Percentiles rank a stretch among this genome's conserved stretches.
phyloP scores from a whole-genome alignment of 2,329 filamentous ascomycete species.

The Aspergillus puulaauensis region DNA sequence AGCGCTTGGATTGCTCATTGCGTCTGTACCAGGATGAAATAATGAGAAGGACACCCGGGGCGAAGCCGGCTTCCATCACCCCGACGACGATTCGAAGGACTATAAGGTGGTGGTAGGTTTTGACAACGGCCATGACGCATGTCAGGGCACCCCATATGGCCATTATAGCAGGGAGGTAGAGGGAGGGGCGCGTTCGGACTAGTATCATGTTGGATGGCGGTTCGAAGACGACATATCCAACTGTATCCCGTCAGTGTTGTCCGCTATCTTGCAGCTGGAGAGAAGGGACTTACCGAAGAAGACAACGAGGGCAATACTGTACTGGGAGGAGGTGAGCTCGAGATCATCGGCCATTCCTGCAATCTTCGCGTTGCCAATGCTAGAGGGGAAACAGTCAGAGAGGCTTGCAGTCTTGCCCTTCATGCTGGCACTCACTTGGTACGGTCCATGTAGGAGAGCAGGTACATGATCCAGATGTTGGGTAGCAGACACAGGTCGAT shows the following conservation, averaged over 20 bases:
- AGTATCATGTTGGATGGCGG: neutral
- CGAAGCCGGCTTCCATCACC: conserved; percentile 1
- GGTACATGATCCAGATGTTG: conserved; percentile 3
- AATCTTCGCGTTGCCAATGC: neutral
- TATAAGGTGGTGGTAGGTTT: neutral
- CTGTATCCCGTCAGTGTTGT: neutral
- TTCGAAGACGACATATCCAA: conserved; percentile 3
- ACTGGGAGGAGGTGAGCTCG: neutral
- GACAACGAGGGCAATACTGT: neutral
- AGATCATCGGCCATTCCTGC: conserved; percentile 2
- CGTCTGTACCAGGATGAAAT: conserved; percentile 3
- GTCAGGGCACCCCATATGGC: neutral
- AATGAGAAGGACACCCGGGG: neutral
- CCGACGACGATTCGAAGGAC: neutral
- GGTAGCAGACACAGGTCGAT: conserved; percentile 1
- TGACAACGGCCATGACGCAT: neutral
- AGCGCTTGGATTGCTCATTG: neutral
- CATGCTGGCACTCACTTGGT: neutral
- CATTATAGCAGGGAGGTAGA: neutral
- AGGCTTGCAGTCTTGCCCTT: too few species aligned
- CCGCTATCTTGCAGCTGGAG: too few species aligned
- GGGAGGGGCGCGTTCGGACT: neutral
- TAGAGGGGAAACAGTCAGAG: neutral
- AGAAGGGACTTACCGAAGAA: neutral
- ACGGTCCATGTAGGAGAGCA: conserved; percentile 4